These are phyloP conservation scores for Boletus pseudo-olivaceus DNA, from an alignment of 768 basidiomycete genomes.

Conservation along the genomic window DNA sequence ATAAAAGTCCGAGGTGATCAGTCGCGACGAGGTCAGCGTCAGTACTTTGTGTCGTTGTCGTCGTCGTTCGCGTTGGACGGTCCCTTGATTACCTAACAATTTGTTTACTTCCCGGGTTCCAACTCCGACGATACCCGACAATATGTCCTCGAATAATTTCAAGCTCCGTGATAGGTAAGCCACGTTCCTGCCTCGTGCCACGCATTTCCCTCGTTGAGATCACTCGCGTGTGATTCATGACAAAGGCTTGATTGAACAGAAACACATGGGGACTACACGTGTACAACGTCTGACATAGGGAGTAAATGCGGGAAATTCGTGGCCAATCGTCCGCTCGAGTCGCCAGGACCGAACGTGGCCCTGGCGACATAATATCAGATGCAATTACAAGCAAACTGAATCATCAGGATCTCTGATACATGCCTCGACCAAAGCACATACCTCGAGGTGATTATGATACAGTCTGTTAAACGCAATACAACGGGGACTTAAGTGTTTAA, in stretches of 20 bases:
- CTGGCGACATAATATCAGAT: background rate
- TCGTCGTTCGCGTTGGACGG: conserved; percentile 24
- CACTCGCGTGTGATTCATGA: conserved; percentile 15
- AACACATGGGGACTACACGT: conserved; percentile 15
- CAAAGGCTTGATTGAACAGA: background rate
- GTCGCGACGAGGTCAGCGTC: conserved; percentile 10
- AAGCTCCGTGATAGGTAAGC: conserved; percentile 7
- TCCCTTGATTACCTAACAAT: conserved; percentile 18
- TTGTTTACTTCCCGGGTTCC: conserved; percentile 14
- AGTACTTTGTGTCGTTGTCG: conserved; percentile 12
- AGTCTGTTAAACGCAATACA: conserved; percentile 6
- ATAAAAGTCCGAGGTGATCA: conserved; percentile 17
- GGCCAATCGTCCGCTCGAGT: background rate
- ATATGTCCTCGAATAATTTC: background rate
- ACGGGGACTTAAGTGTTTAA: conserved; percentile 25
- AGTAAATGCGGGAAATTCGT: background rate
- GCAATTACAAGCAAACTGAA: conserved; percentile 14
- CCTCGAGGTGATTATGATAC: conserved; percentile 23
- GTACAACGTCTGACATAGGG: conserved; percentile 9
- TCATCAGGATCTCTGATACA: background rate
- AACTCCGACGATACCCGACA: conserved; percentile 20
- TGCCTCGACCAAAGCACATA: background rate
- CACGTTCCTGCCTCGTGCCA: conserved; percentile 22
- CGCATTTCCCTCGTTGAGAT: conserved; percentile 21
- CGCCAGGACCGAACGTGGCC: conserved; percentile 12